Evolutionary conservation across 768 basidiomycete species (phyloP).

Genomic region (Hypsizygus marmoreus): DNA sequence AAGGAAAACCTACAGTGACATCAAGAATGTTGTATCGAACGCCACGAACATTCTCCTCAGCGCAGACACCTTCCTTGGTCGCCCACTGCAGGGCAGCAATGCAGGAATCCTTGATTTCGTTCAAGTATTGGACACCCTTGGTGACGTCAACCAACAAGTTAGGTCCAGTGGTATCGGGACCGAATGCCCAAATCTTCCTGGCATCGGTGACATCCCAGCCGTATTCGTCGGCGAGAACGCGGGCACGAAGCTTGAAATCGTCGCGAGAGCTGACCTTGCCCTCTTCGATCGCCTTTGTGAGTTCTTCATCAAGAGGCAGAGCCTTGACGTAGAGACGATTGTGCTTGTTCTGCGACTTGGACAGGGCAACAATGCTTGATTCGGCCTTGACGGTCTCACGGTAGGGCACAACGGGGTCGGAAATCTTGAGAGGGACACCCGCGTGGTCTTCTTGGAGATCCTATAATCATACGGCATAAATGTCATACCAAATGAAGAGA

Average conservation of each 20-base stretch:
- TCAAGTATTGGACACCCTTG: slow-evolving; percentile 98
- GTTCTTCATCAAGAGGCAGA: slow-evolving; percentile 88
- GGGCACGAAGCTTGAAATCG: slow-evolving; percentile 96
- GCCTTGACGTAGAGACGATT: slow-evolving; percentile 97
- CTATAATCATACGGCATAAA: slow-evolving; percentile 37
- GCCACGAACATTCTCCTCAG: slow-evolving; percentile 98
- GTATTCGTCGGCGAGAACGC: slow-evolving; percentile 91
- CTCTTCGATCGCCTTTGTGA: slow-evolving; percentile 86
- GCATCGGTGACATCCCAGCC: slow-evolving; percentile 99
- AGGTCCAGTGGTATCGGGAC: slow-evolving; percentile 95
- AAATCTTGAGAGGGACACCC: slow-evolving; percentile 97
- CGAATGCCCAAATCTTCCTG: slow-evolving; percentile 99
- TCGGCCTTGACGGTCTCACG: slow-evolving; percentile 96
- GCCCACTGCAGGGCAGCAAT: slow-evolving; percentile 99
- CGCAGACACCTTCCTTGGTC: slow-evolving; percentile 94
- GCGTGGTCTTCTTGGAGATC: slow-evolving; percentile 99
- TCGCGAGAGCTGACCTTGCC: slow-evolving; percentile 88
- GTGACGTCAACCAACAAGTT: slow-evolving; percentile 97
- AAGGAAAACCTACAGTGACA: slow-evolving; percentile 69
- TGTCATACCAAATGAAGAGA: not conserved
- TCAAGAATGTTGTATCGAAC: slow-evolving; percentile 94
- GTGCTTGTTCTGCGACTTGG: slow-evolving; percentile 99
- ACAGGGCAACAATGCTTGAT: slow-evolving; percentile 92
- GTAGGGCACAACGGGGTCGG: slow-evolving; percentile 96
- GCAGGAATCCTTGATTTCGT: slow-evolving; percentile 99